These are phyloP conservation scores for Orbilia blumenaviensis DNA, from an alignment of 2,329 filamentous ascomycete genomes.

Conservation along the genomic window DNA sequence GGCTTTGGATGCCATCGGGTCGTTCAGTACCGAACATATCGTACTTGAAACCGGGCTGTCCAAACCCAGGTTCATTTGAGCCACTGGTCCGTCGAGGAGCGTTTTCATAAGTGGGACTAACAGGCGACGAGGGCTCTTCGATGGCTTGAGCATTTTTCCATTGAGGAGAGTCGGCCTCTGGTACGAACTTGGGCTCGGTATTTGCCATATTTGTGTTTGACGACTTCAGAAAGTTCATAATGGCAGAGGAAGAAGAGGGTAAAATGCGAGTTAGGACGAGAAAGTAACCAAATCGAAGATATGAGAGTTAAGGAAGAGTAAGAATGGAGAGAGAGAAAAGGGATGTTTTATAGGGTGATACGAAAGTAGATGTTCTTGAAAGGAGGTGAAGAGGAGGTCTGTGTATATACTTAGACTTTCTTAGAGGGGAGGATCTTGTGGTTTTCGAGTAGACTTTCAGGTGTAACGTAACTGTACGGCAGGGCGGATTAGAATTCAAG, in stretches of 20 bases:
- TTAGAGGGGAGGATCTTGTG: neutral
- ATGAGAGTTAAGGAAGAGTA: too few species aligned
- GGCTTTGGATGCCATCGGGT: conserved; percentile 28
- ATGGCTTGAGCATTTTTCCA: conserved; percentile 49
- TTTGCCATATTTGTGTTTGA: conserved; percentile 26
- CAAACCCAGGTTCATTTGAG: neutral
- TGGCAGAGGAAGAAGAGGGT: neutral
- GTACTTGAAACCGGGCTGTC: conserved; percentile 36
- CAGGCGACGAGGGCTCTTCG: conserved; percentile 27
- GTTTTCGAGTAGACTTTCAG: conserved; percentile 1
- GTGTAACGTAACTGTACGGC: conserved; percentile 4
- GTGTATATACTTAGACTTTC: conserved; percentile 29
- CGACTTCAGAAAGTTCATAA: conserved; percentile 31
- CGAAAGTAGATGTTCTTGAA: neutral
- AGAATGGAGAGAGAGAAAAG: neutral
- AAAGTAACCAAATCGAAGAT: neutral
- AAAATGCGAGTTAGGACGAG: conserved; percentile 12
- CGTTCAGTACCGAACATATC: conserved; percentile 42
- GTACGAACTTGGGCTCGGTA: conserved; percentile 29
- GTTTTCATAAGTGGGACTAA: conserved; percentile 38
- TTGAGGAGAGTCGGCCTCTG: conserved; percentile 31
- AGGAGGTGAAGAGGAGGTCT: neutral
- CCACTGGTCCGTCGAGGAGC: conserved; percentile 15
- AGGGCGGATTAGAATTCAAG: neutral
- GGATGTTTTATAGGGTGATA: neutral